phyloP scores from a whole-genome alignment of 306 rosid species.

The Cucurbita pepo region DNA sequence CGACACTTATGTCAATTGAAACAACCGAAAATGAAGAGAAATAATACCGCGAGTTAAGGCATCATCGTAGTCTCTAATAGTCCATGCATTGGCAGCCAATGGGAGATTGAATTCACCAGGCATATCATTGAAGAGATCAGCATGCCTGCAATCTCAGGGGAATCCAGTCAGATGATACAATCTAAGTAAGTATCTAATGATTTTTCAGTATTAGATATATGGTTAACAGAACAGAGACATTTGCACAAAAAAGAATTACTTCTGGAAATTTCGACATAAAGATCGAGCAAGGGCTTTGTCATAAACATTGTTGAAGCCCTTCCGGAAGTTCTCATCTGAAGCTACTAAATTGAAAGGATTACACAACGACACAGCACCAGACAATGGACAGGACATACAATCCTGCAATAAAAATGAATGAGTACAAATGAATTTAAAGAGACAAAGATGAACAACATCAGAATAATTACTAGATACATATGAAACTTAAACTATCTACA shows the following conservation, averaged over 20 bases:
- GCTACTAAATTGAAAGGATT: constrained; percentile 85
- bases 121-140: constrained; percentile 60
- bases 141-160: constrained; percentile 39
- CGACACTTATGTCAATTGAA: not conserved
- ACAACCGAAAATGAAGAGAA: not conserved
- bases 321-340: constrained; percentile 78
- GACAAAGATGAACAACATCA: not conserved
- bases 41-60: constrained; percentile 73
- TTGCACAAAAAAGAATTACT: constrained; percentile 29
- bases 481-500: not conserved
- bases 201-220: constrained; percentile 2
- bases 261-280: constrained; percentile 53
- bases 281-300: constrained; percentile 61
- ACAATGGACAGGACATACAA: constrained; percentile 40
- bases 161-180: not conserved
- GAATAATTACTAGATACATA: not conserved
- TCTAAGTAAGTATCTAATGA: not conserved
- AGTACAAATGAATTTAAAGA: constrained; percentile 2
- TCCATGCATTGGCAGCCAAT: constrained; percentile 52
- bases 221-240: not conserved
- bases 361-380: constrained; percentile 94
- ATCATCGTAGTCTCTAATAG: constrained; percentile 77
- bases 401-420: constrained; percentile 42
- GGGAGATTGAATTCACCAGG: constrained; percentile 59
- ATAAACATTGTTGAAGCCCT: constrained; percentile 74